Base-by-base conservation (phyloP, 805 yeast genomes). In the Yamadazyma phyllophila region DNA sequence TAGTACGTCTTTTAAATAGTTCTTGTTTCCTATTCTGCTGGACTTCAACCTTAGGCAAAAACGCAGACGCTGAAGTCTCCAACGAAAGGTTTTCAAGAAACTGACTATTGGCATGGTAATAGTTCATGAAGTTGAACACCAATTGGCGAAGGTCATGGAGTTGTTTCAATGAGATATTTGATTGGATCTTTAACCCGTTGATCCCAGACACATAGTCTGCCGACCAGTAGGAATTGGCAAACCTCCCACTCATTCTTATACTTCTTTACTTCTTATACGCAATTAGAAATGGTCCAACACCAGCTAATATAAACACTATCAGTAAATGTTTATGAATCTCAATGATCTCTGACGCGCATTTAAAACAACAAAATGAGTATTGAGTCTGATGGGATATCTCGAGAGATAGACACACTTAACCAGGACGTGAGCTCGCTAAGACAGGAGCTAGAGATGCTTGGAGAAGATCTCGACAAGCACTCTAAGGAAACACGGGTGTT, bases 141-240 rank as follows among this genome's bases (percentile, higher is more conserved):
- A 71, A 57, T 45, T 58, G 61, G 26, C 73, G 59, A 12, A 70
- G 57, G 35, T 71, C 76, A 48, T 72, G 76, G 12, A 70, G 56
- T 54, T 71, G 77, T 27, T 55, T 52, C 26, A 71, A 50, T 5
- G 75, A 68, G 24, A 60, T 54, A 9, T 50, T 45, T 36, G 66
- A 59, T 51, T 69, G 75, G 7, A 47, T 43, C 12, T 58, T 51
- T 16, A 72, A 51, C 34, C 49, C 53, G 30, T 63, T 66, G 14
- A 71, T 62, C 4, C 75, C 73, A 3, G 70, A 51, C 29, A 54
- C 56, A 42, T 66, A 69, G 56, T 72, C 77, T 1, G 74, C 51
- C 2, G 74, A 64, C 75, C 76, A 72, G 57, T 66, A 72, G 33
- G 56, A 26, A 49, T 71, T 70, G 42, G 72, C 61, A 49, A 66